A percentile compares a stretch with the other conserved stretches of the same genome.
Evolutionary conservation across 1,139 yeast genomes (phyloP).

Genomic region (Diutina siamensis): DNA sequence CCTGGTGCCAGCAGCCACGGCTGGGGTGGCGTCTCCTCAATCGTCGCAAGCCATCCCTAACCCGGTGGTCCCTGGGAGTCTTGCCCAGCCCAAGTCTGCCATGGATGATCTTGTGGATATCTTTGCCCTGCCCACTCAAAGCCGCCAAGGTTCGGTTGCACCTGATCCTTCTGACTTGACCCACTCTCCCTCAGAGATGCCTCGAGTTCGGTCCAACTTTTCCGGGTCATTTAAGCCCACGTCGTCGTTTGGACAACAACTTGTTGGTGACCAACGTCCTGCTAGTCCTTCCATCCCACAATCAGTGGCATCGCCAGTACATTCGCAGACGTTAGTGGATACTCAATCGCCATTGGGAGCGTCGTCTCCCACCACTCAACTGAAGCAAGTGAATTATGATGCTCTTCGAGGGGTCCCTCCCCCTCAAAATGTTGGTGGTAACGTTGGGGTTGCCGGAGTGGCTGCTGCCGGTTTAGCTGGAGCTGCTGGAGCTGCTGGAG

Average conservation of each 20-base stretch:
- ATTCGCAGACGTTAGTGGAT: not conserved
- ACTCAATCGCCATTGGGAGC: not conserved
- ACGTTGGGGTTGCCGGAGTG: too few species aligned
- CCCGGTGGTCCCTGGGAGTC: not conserved
- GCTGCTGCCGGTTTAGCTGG: not conserved
- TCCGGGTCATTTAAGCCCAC: slow-evolving; percentile 42
- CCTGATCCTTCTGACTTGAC: slow-evolving; percentile 16
- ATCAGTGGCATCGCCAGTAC: not conserved
- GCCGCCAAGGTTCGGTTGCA: slow-evolving; percentile 11
- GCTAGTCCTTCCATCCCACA: not conserved
- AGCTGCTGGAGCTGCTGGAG: not conserved
- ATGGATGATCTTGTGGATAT: slow-evolving; percentile 58
- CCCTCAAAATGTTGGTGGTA: slow-evolving; percentile 12
- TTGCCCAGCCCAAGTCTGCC: slow-evolving; percentile 37
- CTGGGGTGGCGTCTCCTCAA: slow-evolving; percentile 10
- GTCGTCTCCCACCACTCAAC: not conserved
- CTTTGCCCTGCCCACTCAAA: slow-evolving; percentile 26
- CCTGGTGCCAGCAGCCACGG: not conserved
- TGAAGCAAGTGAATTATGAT: slow-evolving; percentile 25
- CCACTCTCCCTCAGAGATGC: slow-evolving; percentile 20
- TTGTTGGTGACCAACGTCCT: slow-evolving; percentile 11
- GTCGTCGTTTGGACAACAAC: slow-evolving; percentile 57
- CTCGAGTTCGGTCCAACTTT: slow-evolving; percentile 27
- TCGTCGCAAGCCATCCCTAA: not conserved
- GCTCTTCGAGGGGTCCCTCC: slow-evolving; percentile 41